Conservation (phyloP, 257 asterid genomes). For the Solanum chilense region DNA sequence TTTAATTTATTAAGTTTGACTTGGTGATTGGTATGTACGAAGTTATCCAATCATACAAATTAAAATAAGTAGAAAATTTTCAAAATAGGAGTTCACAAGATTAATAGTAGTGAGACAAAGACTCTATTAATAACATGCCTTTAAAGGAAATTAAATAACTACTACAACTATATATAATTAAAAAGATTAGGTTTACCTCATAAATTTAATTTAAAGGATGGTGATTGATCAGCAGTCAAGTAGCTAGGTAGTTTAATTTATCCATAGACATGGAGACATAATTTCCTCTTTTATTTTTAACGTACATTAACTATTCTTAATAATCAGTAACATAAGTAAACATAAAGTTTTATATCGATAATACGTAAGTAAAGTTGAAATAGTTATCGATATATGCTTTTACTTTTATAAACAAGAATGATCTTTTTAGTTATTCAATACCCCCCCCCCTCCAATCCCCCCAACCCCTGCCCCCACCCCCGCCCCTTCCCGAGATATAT, state of each 20-base stretch:
- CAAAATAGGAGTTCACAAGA: not conserved
- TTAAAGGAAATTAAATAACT: not conserved
- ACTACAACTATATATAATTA: not conserved
- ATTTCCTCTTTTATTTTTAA: not conserved
- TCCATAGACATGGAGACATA: not conserved
- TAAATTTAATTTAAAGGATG: not conserved
- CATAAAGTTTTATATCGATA: not conserved
- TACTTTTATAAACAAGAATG: not conserved
- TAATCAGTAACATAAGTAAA: not conserved
- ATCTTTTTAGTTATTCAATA: not conserved
- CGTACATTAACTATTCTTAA: not conserved
- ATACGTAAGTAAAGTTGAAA: not conserved
- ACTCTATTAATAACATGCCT: not conserved
- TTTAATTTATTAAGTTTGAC: not conserved
- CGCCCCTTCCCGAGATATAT: not conserved
- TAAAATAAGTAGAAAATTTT: not conserved
- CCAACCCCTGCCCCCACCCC: no score
- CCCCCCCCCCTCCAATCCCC: no score
- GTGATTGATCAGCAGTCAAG: not conserved
- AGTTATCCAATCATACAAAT: not conserved
- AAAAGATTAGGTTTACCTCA: not conserved
- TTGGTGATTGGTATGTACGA: not conserved
- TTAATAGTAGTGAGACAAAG: not conserved
- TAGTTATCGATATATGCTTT: not conserved
- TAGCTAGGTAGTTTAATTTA: not conserved